Evolutionary conservation across 2,329 filamentous ascomycete genomes (phyloP).

Genomic region (Aspergillus felis): DNA sequence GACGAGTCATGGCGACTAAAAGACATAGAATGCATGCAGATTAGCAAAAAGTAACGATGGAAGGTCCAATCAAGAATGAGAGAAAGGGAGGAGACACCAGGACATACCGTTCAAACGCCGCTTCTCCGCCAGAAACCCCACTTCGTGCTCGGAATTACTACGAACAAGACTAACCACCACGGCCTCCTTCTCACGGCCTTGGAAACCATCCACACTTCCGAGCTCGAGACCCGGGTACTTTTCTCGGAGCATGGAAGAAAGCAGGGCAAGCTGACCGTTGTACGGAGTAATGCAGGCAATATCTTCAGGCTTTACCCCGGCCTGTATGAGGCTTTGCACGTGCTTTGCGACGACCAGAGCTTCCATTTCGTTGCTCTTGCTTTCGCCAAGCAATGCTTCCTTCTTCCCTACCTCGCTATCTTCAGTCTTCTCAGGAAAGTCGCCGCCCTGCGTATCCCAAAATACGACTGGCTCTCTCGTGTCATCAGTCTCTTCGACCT

Average conservation of each 20-base stretch:
- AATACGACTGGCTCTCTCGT: slow-evolving; percentile 85
- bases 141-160: slow-evolving; percentile 80
- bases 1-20: slow-evolving; percentile 92
- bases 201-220: slow-evolving; percentile 96
- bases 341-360: slow-evolving; percentile 75
- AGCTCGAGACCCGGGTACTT: slow-evolving; percentile 80
- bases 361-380: slow-evolving; percentile 91
- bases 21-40: not conserved
- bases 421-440: slow-evolving; percentile 79
- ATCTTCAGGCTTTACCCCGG: slow-evolving; percentile 75
- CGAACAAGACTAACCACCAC: slow-evolving; percentile 91
- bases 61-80: not conserved
- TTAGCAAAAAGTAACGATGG: not conserved
- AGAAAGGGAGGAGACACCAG: not conserved
- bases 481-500: slow-evolving; percentile 75
- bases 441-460: slow-evolving; percentile 92
- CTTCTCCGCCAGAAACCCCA: slow-evolving; percentile 91
- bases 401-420: slow-evolving; percentile 60
- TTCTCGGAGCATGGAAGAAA: slow-evolving; percentile 74
- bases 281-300: slow-evolving; percentile 95
- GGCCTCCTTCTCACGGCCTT: slow-evolving; percentile 94
- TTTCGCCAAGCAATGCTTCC: slow-evolving; percentile 60
- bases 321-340: slow-evolving; percentile 68
- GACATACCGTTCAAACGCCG: slow-evolving; percentile 80
- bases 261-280: slow-evolving; percentile 82